Base-by-base conservation (phyloP, 176 grass and related monocot genomes). In the Oryza rufipogon region DNA sequence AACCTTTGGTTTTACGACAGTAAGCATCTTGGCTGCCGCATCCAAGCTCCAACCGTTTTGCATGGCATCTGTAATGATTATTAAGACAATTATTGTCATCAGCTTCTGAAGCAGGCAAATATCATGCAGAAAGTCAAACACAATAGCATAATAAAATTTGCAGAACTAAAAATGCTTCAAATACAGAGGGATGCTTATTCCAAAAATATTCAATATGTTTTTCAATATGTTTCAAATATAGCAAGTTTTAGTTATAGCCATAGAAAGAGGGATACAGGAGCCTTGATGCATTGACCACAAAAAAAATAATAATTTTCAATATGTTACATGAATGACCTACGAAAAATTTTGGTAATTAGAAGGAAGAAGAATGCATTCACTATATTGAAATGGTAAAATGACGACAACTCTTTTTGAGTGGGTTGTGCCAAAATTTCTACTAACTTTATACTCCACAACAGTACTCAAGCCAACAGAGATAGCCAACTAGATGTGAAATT, bases 1-100 rank as follows among this genome's bases (percentile, higher is more conserved):
- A 23, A 4, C 58, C 84, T 91, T 99, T 45, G 80, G 86, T 81
- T 96, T 99, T 39, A 32, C 85, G 19, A 94, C 84, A 30, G 88
- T 96, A 76, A 99, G 88, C 89, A 94, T 99, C 66, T 82, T 88
- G 1, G 84, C 81, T 38, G 75, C 61, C 5, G 20, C 85, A 94
- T 99, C 97, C 74, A 99, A 26, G 77, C 70, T 89, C 97, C 97
- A 99, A 70, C 90, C 86, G 45, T 94, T 82, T 83, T 91, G 83
- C 64, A 85, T 51, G 7, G 83, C 88, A 87, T 94, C 92, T 94
- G 86, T 72, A 84, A 58, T 66, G 11, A 42, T 12, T 7, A 41
- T 6, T 22, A 80, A 44, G 19, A 32, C 6, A 82, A 30, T 11
- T 8, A 49, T 69, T 83, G 41, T 60, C 28, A 74, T 42, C 41